Evolutionary conservation across 108 stramenopile species (phyloP).

Genomic region (Cyclostephanos invisitatus): DNA sequence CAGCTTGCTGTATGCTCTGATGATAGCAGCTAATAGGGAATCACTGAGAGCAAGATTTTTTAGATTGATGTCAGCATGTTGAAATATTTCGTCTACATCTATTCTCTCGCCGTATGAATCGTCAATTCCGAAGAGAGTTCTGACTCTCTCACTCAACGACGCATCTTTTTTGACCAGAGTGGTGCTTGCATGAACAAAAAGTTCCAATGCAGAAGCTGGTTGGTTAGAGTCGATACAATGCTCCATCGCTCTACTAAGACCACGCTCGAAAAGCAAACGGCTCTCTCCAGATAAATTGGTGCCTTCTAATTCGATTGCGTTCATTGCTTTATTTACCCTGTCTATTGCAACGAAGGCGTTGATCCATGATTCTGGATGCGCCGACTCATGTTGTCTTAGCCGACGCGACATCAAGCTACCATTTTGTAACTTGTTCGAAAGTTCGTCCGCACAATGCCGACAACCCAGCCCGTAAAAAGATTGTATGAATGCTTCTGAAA

Average conservation of each 20-base stretch:
- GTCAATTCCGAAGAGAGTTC: constrained; percentile 19
- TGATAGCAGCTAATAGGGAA: constrained; percentile 33
- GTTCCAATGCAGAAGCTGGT: constrained; percentile 36
- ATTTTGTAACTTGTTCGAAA: constrained; percentile 3
- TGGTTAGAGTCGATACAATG: constrained; percentile 39
- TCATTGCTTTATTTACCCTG: constrained; percentile 21
- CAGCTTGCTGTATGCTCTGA: constrained; percentile 21
- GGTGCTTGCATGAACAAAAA: constrained; percentile 24
- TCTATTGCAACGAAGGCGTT: constrained; percentile 22
- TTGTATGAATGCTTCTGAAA: constrained; percentile 47
- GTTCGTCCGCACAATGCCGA: constrained; percentile 3
- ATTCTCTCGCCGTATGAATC: constrained; percentile 4
- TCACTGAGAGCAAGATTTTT: constrained; percentile 16
- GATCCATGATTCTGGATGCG: constrained; percentile 29
- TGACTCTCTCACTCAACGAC: constrained; percentile 21
- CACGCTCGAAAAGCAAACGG: constrained; percentile 34
- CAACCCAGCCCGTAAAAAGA: constrained; percentile 59
- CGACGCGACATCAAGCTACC: neutral
- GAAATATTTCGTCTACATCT: constrained; percentile 13
- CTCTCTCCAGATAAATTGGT: constrained; percentile 5
- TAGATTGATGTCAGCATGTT: constrained; percentile 14
- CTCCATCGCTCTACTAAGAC: constrained; percentile 37
- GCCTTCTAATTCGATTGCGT: constrained; percentile 4
- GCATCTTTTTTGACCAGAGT: constrained; percentile 9
- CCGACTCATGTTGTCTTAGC: neutral